Evolutionary conservation across 2,329 filamentous ascomycete species (phyloP).

Genomic region (Neopestalotiopsis sp.): DNA sequence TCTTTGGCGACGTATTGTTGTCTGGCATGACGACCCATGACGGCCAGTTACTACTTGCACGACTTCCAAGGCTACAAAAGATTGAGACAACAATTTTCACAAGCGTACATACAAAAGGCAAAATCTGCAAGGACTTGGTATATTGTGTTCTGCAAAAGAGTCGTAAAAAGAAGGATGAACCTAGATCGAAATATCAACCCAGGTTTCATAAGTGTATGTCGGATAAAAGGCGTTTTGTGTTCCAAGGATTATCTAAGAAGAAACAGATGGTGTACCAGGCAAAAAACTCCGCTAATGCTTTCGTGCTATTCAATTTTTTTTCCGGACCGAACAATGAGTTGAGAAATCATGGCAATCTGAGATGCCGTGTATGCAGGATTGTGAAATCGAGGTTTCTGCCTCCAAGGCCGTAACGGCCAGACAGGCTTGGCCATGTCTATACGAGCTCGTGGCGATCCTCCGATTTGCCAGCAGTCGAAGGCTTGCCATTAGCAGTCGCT

Average conservation of each 20-base stretch:
- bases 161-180: not conserved
- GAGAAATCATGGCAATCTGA: slow-evolving; percentile 4
- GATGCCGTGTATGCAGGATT: not conserved
- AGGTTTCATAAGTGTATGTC: not conserved
- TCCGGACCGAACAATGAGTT: slow-evolving; percentile 2
- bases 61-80: too few relatives aligned
- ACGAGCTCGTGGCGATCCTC: not conserved
- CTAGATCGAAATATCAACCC: not conserved
- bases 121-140: not conserved
- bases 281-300: slow-evolving; percentile 4
- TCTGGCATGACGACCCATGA: too few relatives aligned
- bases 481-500: not conserved
- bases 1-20: too few relatives aligned
- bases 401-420: not conserved
- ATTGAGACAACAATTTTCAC: too few relatives aligned
- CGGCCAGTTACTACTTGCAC: too few relatives aligned
- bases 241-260: slow-evolving; percentile 1
- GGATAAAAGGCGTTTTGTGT: not conserved
- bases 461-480: not conserved
- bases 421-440: not conserved
- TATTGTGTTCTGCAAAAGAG: not conserved
- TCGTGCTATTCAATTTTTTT: slow-evolving; percentile 1
- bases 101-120: not conserved
- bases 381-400: not conserved
- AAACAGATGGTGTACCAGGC: not conserved